These are phyloP conservation scores for Trichophaea hybrida DNA, from an alignment of 2,329 filamentous ascomycete genomes.

Conservation along the genomic window DNA sequence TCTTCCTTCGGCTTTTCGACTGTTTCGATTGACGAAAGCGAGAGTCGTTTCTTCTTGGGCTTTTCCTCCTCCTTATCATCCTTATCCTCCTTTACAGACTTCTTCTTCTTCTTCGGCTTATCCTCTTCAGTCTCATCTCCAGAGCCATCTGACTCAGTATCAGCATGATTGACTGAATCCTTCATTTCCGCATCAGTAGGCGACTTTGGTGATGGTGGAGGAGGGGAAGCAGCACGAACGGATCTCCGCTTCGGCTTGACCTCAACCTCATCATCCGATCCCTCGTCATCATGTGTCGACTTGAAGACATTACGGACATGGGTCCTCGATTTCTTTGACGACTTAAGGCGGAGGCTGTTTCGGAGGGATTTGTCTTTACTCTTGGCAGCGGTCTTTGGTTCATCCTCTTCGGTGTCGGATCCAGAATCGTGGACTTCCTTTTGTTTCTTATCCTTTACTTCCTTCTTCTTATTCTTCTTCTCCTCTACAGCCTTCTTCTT, in stretches of 20 bases:
- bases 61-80: conserved; percentile 8
- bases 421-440: conserved; percentile 6
- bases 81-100: conserved; percentile 12
- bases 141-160: conserved; percentile 9
- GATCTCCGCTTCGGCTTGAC: not conserved
- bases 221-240: not conserved
- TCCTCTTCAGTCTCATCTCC: conserved; percentile 5
- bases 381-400: not conserved
- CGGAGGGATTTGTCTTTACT: not conserved
- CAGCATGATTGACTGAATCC: conserved; percentile 7
- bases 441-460: conserved; percentile 8
- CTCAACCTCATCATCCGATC: not conserved
- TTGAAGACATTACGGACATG: not conserved
- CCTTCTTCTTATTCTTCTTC: conserved; percentile 11
- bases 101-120: conserved; percentile 10
- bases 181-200: not conserved
- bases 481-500: conserved; percentile 5
- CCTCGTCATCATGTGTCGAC: not conserved
- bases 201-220: not conserved
- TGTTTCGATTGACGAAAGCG: conserved; percentile 1
- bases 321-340: not conserved
- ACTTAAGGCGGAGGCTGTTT: not conserved
- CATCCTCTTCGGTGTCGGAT: conserved; percentile 6
- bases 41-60: not conserved
- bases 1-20: conserved; percentile 1